Evolutionary conservation across 2,329 filamentous ascomycete species (phyloP).

Genomic region (Phyllosticta capitalensis): DNA sequence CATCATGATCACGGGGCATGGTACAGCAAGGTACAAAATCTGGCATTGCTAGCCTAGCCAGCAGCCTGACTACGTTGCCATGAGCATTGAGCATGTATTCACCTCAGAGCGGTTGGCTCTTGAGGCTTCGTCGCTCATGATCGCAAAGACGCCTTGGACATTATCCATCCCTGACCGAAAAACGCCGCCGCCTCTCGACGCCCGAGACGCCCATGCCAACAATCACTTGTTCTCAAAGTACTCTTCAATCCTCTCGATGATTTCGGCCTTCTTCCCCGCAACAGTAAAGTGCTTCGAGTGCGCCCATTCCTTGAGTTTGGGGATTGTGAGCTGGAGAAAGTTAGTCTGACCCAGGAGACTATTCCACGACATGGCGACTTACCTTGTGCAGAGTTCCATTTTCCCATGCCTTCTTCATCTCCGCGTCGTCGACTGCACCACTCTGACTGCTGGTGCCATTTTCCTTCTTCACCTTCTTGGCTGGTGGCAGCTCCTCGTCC

Average conservation of each 20-base stretch:
- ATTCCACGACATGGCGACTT: background rate
- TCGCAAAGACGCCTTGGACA: too few relatives aligned
- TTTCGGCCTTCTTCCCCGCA: constrained; percentile 28
- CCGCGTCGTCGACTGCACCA: constrained; percentile 22
- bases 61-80: too few relatives aligned
- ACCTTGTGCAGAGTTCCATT: constrained; percentile 35
- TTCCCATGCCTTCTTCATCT: constrained; percentile 36
- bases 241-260: constrained; percentile 26
- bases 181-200: background rate
- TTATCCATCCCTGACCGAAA: background rate
- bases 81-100: too few relatives aligned
- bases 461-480: constrained; percentile 39
- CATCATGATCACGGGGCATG: too few relatives aligned
- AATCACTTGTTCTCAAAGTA: constrained; percentile 26
- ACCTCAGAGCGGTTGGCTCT: too few relatives aligned
- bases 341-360: background rate
- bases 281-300: constrained; percentile 17
- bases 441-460: constrained; percentile 13
- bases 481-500: constrained; percentile 13
- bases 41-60: too few relatives aligned
- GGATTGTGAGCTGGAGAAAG: constrained; percentile 21
- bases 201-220: background rate
- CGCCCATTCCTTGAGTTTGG: constrained; percentile 25
- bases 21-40: too few relatives aligned
- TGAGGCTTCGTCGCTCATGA: too few relatives aligned